Base-by-base conservation (phyloP, 2,329 filamentous ascomycete species). In the Fusarium austroafricanum region DNA sequence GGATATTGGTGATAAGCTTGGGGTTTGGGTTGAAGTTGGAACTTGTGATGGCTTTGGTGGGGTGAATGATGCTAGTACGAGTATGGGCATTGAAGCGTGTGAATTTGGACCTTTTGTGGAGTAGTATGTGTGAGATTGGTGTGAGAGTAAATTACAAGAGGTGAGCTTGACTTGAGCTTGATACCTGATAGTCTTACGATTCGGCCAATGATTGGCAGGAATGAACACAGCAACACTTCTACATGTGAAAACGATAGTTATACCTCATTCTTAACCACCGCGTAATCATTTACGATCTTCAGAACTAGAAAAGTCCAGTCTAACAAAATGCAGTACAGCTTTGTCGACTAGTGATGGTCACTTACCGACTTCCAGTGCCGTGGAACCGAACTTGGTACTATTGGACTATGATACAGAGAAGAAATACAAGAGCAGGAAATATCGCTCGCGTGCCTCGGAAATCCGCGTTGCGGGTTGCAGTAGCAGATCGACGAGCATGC, bases 11-110 rank as follows among this genome's bases (percentile, higher is more conserved):
- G 61, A 43, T 55, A 56, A 59, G 55, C 60, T 58, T 61, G 47
- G 17, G 31, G 29, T 46, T 61, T 68, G 59, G 33, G 62, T 40
- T 65, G 50, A 61, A 26, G 65, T 59, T 69, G 55, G 65, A 69
- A 66, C 60, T 69, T 69, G 53, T 33, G 68, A 68, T 52, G 55
- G 62, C 60, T 60, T 55, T 66, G 61, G 68, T 65, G 68, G 68
- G 67, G 65, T 59, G 38, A 57, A 51, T 18, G 46, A 14, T 42
- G 54, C 67, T 67, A 70, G 45, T 39, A 38, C 18, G 4, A n/a
- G 38, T 52, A 5, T 3, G 54, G 66, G 8, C 21, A 21, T 20
- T 12, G 12, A 10, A 1, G 3, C 2, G 65, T 68, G 55, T 28
- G 33, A 5, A 37, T 20, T 42, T 35, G 15, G 31, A 17, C 15